Evolutionary conservation across 2,329 filamentous ascomycete species (phyloP).

Genomic region (Onygenales sp.): DNA sequence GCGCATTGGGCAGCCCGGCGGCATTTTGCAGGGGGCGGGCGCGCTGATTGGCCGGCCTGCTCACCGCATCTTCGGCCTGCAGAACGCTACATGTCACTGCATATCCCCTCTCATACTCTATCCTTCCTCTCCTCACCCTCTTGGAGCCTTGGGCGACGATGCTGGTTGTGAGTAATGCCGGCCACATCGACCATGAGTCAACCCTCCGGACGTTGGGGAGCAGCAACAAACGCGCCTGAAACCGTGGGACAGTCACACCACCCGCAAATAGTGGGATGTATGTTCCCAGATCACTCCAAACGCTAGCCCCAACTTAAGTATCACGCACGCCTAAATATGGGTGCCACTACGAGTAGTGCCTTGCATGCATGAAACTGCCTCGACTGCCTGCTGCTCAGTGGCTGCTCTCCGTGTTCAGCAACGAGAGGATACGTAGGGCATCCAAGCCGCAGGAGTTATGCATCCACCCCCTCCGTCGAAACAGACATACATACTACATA

Average conservation of each 20-base stretch:
- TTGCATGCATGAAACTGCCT: constrained; percentile 3
- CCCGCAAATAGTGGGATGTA: background rate
- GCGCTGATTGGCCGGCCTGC: constrained; percentile 1
- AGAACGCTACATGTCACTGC: background rate
- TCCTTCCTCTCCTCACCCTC: background rate
- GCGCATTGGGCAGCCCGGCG: background rate
- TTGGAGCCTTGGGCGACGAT: background rate
- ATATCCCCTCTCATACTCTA: background rate
- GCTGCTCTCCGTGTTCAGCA: too few relatives aligned
- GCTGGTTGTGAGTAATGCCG: background rate
- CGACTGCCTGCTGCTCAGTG: background rate
- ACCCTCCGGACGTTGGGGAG: too few relatives aligned
- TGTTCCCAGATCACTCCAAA: background rate
- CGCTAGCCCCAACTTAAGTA: background rate
- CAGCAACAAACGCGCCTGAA: background rate
- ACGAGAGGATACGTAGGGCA: too few relatives aligned
- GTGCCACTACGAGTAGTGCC: background rate
- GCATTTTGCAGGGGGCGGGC: background rate
- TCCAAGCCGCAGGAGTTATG: too few relatives aligned
- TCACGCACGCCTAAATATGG: background rate
- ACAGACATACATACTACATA: too few relatives aligned
- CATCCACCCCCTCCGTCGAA: too few relatives aligned
- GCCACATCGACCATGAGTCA: background rate
- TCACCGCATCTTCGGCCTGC: constrained; percentile 6
- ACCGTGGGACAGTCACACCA: background rate